These are phyloP conservation scores for Styphnolobium japonicum DNA, from an alignment of 306 rosid species.

Conservation along the genomic window DNA sequence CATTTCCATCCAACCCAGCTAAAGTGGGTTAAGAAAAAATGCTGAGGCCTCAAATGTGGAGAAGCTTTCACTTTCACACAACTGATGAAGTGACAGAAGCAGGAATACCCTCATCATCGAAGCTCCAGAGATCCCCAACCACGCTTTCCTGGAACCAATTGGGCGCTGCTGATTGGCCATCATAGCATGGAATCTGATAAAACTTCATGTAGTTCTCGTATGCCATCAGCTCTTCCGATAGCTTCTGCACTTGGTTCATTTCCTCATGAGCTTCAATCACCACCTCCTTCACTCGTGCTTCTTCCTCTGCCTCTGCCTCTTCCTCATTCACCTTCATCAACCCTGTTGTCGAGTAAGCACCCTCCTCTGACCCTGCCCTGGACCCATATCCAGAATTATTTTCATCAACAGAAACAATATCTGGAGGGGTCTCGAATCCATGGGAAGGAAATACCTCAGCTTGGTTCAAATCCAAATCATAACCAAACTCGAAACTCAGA, in stretches of 20 bases:
- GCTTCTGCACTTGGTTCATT: slow-evolving; percentile 56
- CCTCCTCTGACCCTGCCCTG: slow-evolving; percentile 36
- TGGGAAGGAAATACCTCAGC: slow-evolving; percentile 22
- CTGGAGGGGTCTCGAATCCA: slow-evolving; percentile 17
- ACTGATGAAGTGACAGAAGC: neutral
- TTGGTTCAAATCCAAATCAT: slow-evolving; percentile 65
- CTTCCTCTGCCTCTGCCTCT: slow-evolving; percentile 22
- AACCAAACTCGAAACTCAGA: slow-evolving; percentile 48
- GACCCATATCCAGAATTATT: slow-evolving; percentile 35
- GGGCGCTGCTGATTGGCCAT: slow-evolving; percentile 55
- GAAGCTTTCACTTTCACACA: neutral
- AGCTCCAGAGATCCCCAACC: slow-evolving; percentile 80
- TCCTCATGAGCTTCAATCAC: slow-evolving; percentile 22
- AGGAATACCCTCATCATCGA: slow-evolving; percentile 37
- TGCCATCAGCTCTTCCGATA: slow-evolving; percentile 84
- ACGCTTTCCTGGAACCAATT: slow-evolving; percentile 54
- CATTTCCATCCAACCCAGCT: slow-evolving; percentile 7
- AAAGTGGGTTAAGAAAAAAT: neutral
- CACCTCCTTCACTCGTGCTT: neutral
- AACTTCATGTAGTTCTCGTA: slow-evolving; percentile 81
- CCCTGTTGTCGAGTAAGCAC: slow-evolving; percentile 27
- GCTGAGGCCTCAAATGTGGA: neutral
- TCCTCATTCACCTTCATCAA: slow-evolving; percentile 20
- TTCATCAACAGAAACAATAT: slow-evolving; percentile 35
- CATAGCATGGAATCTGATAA: slow-evolving; percentile 80